Evolutionary conservation across 2,329 filamentous ascomycete species (phyloP).

Genomic region (Colletotrichum cordylinicola): DNA sequence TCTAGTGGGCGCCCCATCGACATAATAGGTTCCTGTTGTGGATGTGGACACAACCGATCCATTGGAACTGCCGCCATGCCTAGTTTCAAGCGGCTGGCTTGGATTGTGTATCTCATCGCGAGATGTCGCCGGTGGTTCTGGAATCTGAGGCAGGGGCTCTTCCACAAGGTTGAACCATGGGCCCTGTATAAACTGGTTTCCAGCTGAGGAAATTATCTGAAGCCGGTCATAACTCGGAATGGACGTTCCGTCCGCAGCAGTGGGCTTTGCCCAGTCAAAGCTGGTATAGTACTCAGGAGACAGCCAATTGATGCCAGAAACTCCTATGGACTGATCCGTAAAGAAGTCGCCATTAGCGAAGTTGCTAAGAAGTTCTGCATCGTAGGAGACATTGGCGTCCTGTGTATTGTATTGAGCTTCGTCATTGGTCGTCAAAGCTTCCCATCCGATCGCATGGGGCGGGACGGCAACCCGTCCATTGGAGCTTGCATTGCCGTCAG

Average conservation of each 20-base stretch:
- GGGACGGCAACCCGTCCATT: not conserved
- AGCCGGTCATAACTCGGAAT: not conserved
- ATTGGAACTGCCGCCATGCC: not conserved
- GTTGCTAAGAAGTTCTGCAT: not conserved
- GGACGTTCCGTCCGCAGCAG: not conserved
- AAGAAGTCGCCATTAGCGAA: not conserved
- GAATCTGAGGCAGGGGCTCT: not conserved
- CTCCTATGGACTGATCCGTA: not conserved
- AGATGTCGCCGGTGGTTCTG: not conserved
- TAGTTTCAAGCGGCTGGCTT: not conserved
- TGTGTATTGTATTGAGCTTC: not conserved
- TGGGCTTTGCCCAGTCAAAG: not conserved
- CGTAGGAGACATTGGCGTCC: not conserved
- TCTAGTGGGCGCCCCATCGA: not conserved
- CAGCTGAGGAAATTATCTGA: not conserved
- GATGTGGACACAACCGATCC: not conserved
- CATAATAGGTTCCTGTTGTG: not conserved
- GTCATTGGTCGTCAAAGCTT: not conserved
- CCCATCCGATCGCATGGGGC: not conserved
- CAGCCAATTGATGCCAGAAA: conserved; percentile 15
- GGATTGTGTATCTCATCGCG: not conserved
- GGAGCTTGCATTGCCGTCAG: not conserved
- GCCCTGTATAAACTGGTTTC: not conserved
- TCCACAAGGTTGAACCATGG: not conserved
- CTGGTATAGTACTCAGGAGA: conserved; percentile 5